phyloP scores from a whole-genome alignment of 805 yeast species.

The Yamadazyma akitaensis region DNA sequence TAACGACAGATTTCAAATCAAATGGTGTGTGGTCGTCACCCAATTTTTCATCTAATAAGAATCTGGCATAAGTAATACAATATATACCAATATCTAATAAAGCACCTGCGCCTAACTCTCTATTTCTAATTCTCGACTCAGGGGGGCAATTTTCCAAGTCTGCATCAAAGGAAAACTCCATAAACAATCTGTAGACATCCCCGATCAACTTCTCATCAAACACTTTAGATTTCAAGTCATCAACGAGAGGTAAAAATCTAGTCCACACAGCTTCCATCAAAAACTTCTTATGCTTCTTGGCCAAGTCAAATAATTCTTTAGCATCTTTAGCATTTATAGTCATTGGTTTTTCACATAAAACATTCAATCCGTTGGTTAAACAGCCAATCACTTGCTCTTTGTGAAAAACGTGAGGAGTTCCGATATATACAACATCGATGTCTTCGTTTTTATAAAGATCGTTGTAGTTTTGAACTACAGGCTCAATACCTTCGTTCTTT shows the following conservation, averaged over 20 bases:
- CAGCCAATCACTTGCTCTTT: slow-evolving; percentile 43
- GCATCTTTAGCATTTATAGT: slow-evolving; percentile 47
- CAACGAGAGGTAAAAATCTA: slow-evolving; percentile 47
- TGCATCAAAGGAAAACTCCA: slow-evolving; percentile 41
- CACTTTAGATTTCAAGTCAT: slow-evolving; percentile 29
- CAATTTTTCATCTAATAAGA: slow-evolving; percentile 32
- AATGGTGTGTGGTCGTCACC: slow-evolving; percentile 28
- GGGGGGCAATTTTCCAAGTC: slow-evolving; percentile 29
- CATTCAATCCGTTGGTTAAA: slow-evolving; percentile 45
- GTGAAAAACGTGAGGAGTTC: slow-evolving; percentile 54
- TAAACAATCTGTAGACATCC: slow-evolving; percentile 39
- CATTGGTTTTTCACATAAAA: slow-evolving; percentile 55
- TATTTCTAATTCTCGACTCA: slow-evolving; percentile 39
- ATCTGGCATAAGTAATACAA: slow-evolving; percentile 43
- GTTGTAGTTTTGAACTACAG: slow-evolving; percentile 33
- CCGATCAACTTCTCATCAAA: slow-evolving; percentile 45
- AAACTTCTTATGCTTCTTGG: slow-evolving; percentile 41
- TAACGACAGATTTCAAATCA: slow-evolving; percentile 28
- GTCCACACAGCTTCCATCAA: slow-evolving; percentile 64
- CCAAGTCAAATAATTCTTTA: slow-evolving; percentile 38
- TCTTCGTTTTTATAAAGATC: slow-evolving; percentile 42
- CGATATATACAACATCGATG: slow-evolving; percentile 51
- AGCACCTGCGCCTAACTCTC: slow-evolving; percentile 53
- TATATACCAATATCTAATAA: slow-evolving; percentile 56
- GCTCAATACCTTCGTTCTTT: slow-evolving; percentile 25